Base-by-base conservation (phyloP, 495 filamentous ascomycete species). In the Delitschia confertaspora region DNA sequence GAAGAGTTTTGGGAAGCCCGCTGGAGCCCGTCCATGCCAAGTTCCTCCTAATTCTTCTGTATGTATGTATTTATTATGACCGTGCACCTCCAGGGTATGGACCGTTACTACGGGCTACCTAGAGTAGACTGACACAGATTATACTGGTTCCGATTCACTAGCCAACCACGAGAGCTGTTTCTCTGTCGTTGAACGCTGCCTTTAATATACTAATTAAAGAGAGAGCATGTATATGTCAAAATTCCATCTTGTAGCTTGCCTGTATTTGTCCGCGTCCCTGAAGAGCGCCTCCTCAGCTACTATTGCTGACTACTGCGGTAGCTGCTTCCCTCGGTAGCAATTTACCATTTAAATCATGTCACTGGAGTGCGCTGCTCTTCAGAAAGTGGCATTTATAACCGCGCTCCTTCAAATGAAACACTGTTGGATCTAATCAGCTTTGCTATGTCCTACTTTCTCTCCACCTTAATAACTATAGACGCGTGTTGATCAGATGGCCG, bases 321-420 rank as follows among this genome's bases (percentile, higher is more conserved):
- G 41, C 41, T 44, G 29, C 41, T 44, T 44, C 41, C 41, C 27
- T 34, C n/a, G 20, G 30, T 44, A 44, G 41, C 41, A 24, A 20
- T 34, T 44, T 44, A 44, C 41, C 17, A 44, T n/a, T n/a, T n/a
- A n/a, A n/a, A n/a, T n/a, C n/a, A n/a, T n/a, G n/a, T n/a, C n/a
- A n/a, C n/a, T n/a, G n/a, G n/a, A n/a, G n/a, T n/a, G n/a, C n/a
- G n/a, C n/a, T n/a, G n/a, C n/a, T n/a, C n/a, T n/a, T n/a, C n/a
- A n/a, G n/a, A n/a, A n/a, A n/a, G n/a, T n/a, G n/a, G n/a, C n/a
- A n/a, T n/a, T n/a, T n/a, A n/a, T n/a, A n/a, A n/a, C n/a, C n/a
- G n/a, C n/a, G n/a, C n/a, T n/a, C n/a, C n/a, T n/a, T n/a, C n/a
- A n/a, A n/a, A n/a, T n/a, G n/a, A n/a, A n/a, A n/a, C n/a, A n/a